These are phyloP conservation scores for Colletotrichum lini DNA, from an alignment of 2,329 filamentous ascomycete genomes.

Conservation along the genomic window DNA sequence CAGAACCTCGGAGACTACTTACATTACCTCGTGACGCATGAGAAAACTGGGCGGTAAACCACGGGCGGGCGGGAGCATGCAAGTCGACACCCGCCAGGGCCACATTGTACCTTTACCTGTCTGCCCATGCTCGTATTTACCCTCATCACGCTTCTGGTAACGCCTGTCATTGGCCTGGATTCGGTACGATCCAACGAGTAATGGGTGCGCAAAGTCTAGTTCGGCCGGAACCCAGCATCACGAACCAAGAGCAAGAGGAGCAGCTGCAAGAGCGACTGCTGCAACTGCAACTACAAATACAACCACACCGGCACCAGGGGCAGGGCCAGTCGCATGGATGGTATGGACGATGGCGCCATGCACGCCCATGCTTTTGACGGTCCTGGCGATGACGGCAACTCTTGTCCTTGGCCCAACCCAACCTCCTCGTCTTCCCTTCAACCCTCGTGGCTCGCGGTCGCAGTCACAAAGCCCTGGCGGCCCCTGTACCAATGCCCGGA, in stretches of 20 bases:
- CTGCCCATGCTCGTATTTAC: constrained; percentile 26
- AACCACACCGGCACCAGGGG: background rate
- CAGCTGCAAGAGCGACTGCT: background rate
- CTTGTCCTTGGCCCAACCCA: background rate
- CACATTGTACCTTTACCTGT: constrained; percentile 14
- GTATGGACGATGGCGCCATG: constrained; percentile 21
- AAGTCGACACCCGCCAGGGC: constrained; percentile 28
- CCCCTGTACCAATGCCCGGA: constrained; percentile 16
- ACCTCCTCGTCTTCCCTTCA: constrained; percentile 8
- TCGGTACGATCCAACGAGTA: background rate
- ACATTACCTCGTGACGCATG: background rate
- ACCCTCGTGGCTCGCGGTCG: background rate
- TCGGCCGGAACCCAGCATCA: constrained; percentile 15
- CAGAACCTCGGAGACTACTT: background rate
- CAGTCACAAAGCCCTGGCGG: background rate
- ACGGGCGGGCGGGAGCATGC: constrained; percentile 31
- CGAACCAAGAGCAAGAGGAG: background rate
- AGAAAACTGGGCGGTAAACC: constrained; percentile 20
- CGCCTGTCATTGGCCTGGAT: constrained; percentile 16
- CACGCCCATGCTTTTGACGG: constrained; percentile 6
- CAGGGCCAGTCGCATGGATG: background rate
- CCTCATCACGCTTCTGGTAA: constrained; percentile 26
- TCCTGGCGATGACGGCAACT: background rate
- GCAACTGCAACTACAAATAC: background rate
- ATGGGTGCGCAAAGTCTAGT: constrained; percentile 18